These are phyloP conservation scores for Blastobotrys petasosporus DNA, from an alignment of 1,139 yeast species.

Conservation along the genomic window DNA sequence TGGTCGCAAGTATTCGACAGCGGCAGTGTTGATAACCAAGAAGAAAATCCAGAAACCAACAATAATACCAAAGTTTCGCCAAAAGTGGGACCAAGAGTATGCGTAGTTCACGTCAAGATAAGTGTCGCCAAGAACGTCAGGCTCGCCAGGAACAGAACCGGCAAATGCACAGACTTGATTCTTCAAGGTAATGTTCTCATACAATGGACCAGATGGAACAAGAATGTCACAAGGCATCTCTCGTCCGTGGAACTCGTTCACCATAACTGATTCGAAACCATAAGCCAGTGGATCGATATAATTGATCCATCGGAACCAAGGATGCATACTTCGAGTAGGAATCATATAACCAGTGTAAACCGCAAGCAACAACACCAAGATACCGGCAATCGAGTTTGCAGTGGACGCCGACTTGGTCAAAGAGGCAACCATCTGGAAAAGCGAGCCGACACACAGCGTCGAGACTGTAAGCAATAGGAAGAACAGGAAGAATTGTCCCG, in stretches of 20 bases:
- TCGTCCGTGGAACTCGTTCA: conserved; percentile 52
- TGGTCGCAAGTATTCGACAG: conserved; percentile 49
- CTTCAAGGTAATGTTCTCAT: conserved; percentile 37
- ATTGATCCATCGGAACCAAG: conserved; percentile 59
- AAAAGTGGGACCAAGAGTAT: conserved; percentile 47
- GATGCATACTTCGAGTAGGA: conserved; percentile 53
- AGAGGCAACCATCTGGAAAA: conserved; percentile 58
- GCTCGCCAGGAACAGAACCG: conserved; percentile 44
- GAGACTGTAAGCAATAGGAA: conserved; percentile 45
- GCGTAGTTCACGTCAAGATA: conserved; percentile 39
- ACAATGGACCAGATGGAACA: conserved; percentile 49
- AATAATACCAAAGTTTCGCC: conserved; percentile 63
- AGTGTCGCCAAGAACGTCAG: conserved; percentile 44
- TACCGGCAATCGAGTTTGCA: conserved; percentile 59
- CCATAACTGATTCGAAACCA: conserved; percentile 50
- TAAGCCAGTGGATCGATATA: conserved; percentile 54
- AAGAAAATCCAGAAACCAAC: conserved; percentile 52
- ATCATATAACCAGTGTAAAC: conserved; percentile 58
- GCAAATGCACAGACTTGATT: conserved; percentile 45
- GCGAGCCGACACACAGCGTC: conserved; percentile 47
- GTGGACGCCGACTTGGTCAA: conserved; percentile 48
- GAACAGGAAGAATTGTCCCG: conserved; percentile 61
- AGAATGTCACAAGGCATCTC: conserved; percentile 43
- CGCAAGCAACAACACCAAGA: conserved; percentile 46
- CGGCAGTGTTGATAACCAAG: conserved; percentile 40